Base-by-base conservation (phyloP, 176 grass and related monocot genomes). In the Pontederia crassipes region DNA sequence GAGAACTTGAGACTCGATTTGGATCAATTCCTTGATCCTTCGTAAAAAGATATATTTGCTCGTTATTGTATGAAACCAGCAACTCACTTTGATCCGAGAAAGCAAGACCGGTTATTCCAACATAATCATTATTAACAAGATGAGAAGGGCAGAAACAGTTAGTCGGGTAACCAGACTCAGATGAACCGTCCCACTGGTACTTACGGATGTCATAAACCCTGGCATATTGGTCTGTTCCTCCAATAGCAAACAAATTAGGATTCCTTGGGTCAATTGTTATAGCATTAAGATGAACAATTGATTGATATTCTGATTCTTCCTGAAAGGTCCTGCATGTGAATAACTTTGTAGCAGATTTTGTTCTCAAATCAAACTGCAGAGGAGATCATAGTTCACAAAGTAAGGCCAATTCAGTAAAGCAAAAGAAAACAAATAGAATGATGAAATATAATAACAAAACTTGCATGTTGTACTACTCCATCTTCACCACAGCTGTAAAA, bases 401-500 rank as follows among this genome's bases (percentile, higher is more conserved):
- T 13, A 54, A 53, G 57, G 68, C 59, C 78, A 15, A 67, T 66
- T 11, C 52, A 54, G 13, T 59, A 54, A 56, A 59, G 53, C 46
- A 80, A 18, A 55, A 49, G 12, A 28, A 51, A 46, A 54, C 16
- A 72, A 14, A 17, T 10, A 29, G 48, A 5, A 18, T 47, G 4
- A 52, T 15, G 15, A 28, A 69, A 55, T 20, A 35, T 13, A 8
- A 45, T 7, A 32, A 46, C 61, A 64, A 29, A 72, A 16, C 78
- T 87, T 59, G 87, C 91, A 75, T 91, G 92, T 61, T 88, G 87
- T 75, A 97, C 87, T 61, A 82, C 61, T 54, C 87, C 92, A 75
- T 97, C 92, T 80, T 91, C 87, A 46, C 92, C 87, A 28, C 84
- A 88, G 67, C 84, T 88, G 70, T 97, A 97, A 62, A 97, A 85